Evolutionary conservation across 768 basidiomycete species (phyloP).

Genomic region (Rhodocollybia butyracea): DNA sequence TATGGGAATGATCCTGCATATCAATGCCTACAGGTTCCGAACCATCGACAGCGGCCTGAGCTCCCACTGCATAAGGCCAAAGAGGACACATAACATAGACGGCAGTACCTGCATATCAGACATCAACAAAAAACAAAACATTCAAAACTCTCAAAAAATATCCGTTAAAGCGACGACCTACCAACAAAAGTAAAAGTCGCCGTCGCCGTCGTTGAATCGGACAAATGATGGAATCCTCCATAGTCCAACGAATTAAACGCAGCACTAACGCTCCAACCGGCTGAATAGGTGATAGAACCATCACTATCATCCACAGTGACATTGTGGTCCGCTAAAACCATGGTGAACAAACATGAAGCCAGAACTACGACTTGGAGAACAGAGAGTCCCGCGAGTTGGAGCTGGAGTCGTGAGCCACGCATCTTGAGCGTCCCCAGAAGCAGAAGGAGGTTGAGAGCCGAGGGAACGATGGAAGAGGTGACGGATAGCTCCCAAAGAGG

Average conservation of each 20-base stretch:
- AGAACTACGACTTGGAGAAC: too few species aligned
- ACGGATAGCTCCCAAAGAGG: too few species aligned
- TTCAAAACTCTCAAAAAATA: too few species aligned
- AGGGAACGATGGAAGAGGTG: too few species aligned
- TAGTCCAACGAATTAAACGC: slow-evolving; percentile 9
- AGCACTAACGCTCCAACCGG: slow-evolving; percentile 8
- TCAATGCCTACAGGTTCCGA: slow-evolving; percentile 6
- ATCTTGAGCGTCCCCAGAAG: too few species aligned
- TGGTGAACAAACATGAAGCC: too few species aligned
- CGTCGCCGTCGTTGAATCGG: neutral
- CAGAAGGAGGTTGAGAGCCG: too few species aligned
- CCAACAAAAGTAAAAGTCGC: slow-evolving; percentile 11
- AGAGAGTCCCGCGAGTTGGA: too few species aligned
- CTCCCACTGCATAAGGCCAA: slow-evolving; percentile 10
- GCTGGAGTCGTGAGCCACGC: too few species aligned
- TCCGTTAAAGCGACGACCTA: too few species aligned
- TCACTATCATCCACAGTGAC: slow-evolving; percentile 13
- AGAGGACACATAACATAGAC: slow-evolving; percentile 9
- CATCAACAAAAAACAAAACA: too few species aligned
- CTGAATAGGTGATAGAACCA: slow-evolving; percentile 7
- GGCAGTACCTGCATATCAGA: slow-evolving; percentile 6
- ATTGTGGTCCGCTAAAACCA: too few species aligned
- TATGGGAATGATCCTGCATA: slow-evolving; percentile 1
- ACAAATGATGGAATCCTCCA: slow-evolving; percentile 11
- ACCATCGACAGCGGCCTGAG: slow-evolving; percentile 7